phyloP scores from a whole-genome alignment of 768 basidiomycete genomes.

The Russula vinacea region DNA sequence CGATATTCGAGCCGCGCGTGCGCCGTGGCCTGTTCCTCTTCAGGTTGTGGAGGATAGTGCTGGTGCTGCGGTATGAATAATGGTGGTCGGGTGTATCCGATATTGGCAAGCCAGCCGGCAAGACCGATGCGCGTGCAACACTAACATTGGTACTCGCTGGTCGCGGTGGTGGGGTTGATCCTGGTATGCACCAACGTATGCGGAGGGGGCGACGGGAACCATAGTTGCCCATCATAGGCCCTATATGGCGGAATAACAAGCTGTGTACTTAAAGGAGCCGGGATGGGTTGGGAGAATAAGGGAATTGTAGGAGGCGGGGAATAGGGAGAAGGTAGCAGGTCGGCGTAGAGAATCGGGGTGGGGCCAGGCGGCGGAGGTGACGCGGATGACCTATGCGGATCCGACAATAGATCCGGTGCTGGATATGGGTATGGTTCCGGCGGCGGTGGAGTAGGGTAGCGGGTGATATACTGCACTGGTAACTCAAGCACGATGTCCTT shows the following conservation, averaged over 20 bases:
- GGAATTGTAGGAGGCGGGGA: constrained; percentile 23
- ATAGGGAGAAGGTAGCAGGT: constrained; percentile 36
- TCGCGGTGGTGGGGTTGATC: constrained; percentile 41
- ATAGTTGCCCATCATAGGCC: constrained; percentile 36
- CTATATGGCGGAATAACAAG: constrained; percentile 30
- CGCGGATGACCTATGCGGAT: constrained; percentile 23
- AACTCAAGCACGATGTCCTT: constrained; percentile 67
- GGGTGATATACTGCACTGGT: constrained; percentile 66
- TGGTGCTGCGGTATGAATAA: constrained; percentile 28
- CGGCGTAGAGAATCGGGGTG: constrained; percentile 30
- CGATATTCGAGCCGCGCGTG: constrained; percentile 54
- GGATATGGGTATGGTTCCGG: constrained; percentile 25
- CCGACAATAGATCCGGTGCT: constrained; percentile 1
- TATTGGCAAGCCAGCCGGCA: constrained; percentile 41
- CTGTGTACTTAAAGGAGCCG: constrained; percentile 41
- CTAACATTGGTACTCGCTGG: constrained; percentile 49
- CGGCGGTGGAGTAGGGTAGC: constrained; percentile 45
- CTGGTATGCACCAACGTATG: constrained; percentile 33
- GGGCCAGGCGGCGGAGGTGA: constrained; percentile 29
- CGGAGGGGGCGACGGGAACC: constrained; percentile 32
- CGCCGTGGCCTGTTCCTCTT: constrained; percentile 57
- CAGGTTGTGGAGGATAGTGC: constrained; percentile 29
- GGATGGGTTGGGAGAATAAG: constrained; percentile 40
- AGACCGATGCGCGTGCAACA: constrained; percentile 34
- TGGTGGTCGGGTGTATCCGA: constrained; percentile 32